A percentile compares a stretch with the other conserved stretches of the same genome.
These are phyloP conservation scores for Arctostaphylos glauca DNA, from an alignment of 148 eudicot species.

Conservation along the genomic window DNA sequence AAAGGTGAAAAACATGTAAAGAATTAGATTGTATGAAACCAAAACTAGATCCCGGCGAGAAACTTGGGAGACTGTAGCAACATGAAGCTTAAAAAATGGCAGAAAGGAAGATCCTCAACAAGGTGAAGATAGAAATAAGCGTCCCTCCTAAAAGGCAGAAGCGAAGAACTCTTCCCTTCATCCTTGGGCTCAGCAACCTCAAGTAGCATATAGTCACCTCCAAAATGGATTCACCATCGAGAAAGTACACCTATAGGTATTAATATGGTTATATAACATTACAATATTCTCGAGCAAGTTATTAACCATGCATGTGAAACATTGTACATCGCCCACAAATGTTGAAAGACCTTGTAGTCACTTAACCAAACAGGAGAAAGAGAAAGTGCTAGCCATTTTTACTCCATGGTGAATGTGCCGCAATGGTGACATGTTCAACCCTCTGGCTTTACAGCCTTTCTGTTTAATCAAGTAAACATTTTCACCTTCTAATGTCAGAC, in stretches of 20 bases:
- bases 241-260: constrained; percentile 60
- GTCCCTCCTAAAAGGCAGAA: constrained; percentile 62
- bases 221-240: constrained; percentile 83
- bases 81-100: constrained; percentile 31
- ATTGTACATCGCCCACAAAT: not conserved
- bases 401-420: not conserved
- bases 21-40: not conserved
- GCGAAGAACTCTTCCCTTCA: constrained; percentile 46
- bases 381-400: not conserved
- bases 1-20: not conserved
- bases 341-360: not conserved
- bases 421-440: not conserved
- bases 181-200: constrained; percentile 45
- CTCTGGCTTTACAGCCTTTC: not conserved
- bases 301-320: not conserved
- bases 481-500: too few relatives aligned
- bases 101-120: constrained; percentile 38
- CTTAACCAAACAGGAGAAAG: not conserved
- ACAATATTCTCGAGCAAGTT: not conserved
- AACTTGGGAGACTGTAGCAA: not conserved
- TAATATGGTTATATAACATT: constrained; percentile 10
- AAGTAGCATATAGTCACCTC: constrained; percentile 49
- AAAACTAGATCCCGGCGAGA: not conserved
- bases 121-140: constrained; percentile 33
- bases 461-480: not conserved